phyloP scores from a whole-genome alignment of 805 yeast genomes.

The Yamadazyma laniorum region DNA sequence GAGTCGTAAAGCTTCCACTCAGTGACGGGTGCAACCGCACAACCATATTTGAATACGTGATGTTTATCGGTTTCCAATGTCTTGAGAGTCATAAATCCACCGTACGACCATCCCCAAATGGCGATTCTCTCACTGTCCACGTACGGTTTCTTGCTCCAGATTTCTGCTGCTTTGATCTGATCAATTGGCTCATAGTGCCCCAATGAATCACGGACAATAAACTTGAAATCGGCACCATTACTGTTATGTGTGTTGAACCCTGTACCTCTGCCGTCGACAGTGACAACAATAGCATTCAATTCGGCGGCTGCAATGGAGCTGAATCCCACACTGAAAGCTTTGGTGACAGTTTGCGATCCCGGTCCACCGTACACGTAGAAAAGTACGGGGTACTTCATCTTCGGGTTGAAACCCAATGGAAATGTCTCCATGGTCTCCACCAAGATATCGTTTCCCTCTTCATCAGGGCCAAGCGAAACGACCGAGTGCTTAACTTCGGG shows the following conservation, averaged over 20 bases:
- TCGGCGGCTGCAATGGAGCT: conserved; percentile 76
- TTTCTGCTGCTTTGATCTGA: conserved; percentile 80
- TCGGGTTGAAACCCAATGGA: conserved; percentile 68
- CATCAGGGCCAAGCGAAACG: conserved; percentile 51
- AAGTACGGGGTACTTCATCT: conserved; percentile 73
- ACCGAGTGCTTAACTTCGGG: conserved; percentile 59
- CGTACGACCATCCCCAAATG: conserved; percentile 98
- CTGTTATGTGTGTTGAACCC: conserved; percentile 73
- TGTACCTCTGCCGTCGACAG: conserved; percentile 97
- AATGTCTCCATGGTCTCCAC: conserved; percentile 74
- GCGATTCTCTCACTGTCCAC: conserved; percentile 68
- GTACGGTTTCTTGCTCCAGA: conserved; percentile 61
- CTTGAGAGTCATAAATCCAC: conserved; percentile 90
- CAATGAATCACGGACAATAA: conserved; percentile 74
- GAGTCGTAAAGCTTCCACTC: conserved; percentile 92
- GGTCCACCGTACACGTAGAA: conserved; percentile 97
- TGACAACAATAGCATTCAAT: conserved; percentile 80
- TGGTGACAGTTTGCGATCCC: conserved; percentile 78
- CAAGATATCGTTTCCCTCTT: conserved; percentile 41
- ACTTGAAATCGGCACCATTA: conserved; percentile 56
- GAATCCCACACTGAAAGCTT: conserved; percentile 59
- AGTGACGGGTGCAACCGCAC: conserved; percentile 97
- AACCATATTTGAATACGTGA: conserved; percentile 76
- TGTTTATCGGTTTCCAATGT: conserved; percentile 81
- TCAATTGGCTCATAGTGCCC: conserved; percentile 84